Evolutionary conservation across 345 rosid genomes (phyloP), one percentile per base, ranked within the genome.

Genomic region (Microcos paniculata): DNA sequence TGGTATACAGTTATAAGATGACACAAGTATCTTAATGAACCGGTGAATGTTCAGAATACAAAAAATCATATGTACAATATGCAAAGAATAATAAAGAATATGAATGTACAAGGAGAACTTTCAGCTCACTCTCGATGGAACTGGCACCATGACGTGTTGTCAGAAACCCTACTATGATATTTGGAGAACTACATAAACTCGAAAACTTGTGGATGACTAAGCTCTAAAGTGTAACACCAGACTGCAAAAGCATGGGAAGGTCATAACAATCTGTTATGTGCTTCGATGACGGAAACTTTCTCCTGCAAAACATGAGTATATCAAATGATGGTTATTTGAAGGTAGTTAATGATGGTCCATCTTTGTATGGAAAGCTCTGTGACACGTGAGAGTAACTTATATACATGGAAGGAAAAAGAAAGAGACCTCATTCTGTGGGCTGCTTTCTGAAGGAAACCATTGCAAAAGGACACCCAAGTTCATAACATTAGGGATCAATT

Each of bases 401-500:
- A 42, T 18, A 48, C 40, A 38, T 24, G 14, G 21, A 18, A 46
- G 55, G 62, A 58, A 70, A 69, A 70, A 71, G 74, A 38, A 33
- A 79, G 56, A 62, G 56, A 95, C 99, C 98, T 95, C 98, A 56
- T 79, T 84, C 28, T 74, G 87, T 0, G 86, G 64, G 79, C 49
- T 78, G 82, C 78, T 86, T 62, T 93, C 98, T 16, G 92, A 62
- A 33, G 99, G 94, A 71, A 96, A 92, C 97, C 94, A 93, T 70
- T 87, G 91, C 84, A 93, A 77, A 74, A 96, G 92, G 53, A 87
- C 80, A 6, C 99, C 98, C 80, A 93, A 83, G 88, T 90, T 92
- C 91, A 92, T 87, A 66, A 90, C 89, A 63, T 80, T 88, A 3
- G 98, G 98, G 76, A 92, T 91, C 86, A 93, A 79, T 84, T 88